Evolutionary conservation across 441 rosid species (phyloP), one percentile per base, ranked within the genome.

Genomic region (Arabidopsis hybrid): DNA sequence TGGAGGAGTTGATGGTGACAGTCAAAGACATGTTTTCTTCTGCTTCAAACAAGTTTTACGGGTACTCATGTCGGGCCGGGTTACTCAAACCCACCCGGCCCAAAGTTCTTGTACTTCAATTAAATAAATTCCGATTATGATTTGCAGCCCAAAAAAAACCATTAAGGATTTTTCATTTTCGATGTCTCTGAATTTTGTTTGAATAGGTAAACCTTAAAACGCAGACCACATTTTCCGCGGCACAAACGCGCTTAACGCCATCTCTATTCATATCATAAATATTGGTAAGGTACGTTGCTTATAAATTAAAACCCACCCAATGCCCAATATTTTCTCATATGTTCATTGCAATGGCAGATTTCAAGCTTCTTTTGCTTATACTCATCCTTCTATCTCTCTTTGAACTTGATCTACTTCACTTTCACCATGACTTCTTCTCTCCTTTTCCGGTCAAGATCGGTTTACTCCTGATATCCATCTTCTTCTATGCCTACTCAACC

Each of bases 401-500:
- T 9, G 43, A 71, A 38, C 61, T 70, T 64, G 43, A 75, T 53
- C 36, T 53, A 55, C 63, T 57, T 13, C 58, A 59, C 3, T 36
- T 71, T 26, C 73, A 66, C 51, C 38, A 66, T 13, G 38, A 38
- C 9, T 42, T 49, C 42, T 63, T 71, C 42, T 49, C 63, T 72
- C 71, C 77, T 10, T 72, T 59, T 1, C 63, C 63, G 26, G 56
- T 52, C 17, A 71, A 67, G 64, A 79, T 83, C 26, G 79, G 87
- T 63, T 72, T 84, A 1, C 73, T 77, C 31, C 32, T 79, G 2
- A 12, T 81, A 0, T 56, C 82, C 51, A 76, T 85, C 60, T 79
- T 87, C 26, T 51, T 81, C 8, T 86, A 76, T 13, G 56, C 82
- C 16, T 91, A 81, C 79, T 78, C 65, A 68, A 74, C 82, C 55